Evolutionary conservation across 2,329 filamentous ascomycete genomes (phyloP).

Genomic region (Penicillium verrucosum): DNA sequence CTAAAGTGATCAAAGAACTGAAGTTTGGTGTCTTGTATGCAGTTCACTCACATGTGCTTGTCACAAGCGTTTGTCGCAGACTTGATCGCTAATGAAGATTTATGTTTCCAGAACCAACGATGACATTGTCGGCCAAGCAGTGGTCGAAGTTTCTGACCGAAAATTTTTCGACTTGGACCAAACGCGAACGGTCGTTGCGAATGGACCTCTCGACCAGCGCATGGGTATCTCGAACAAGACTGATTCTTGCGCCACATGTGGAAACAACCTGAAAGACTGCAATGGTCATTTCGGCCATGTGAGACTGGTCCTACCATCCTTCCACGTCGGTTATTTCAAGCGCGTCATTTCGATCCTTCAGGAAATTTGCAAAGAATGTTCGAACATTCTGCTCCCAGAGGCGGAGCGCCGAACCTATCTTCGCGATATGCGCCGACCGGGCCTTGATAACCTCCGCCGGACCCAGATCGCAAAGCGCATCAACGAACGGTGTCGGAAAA

Average conservation of each 20-base stretch:
- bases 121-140: slow-evolving; percentile 92
- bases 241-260: slow-evolving; percentile 76
- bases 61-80: slow-evolving; percentile 7
- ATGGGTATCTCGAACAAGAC: slow-evolving; percentile 86
- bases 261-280: slow-evolving; percentile 75
- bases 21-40: slow-evolving; percentile 88
- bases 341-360: slow-evolving; percentile 90
- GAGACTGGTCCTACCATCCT: slow-evolving; percentile 82
- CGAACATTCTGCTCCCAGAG: slow-evolving; percentile 77
- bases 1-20: slow-evolving; percentile 87
- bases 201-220: slow-evolving; percentile 84
- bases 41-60: slow-evolving; percentile 18
- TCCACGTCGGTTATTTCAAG: slow-evolving; percentile 94
- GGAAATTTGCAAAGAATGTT: slow-evolving; percentile 95
- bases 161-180: slow-evolving; percentile 88
- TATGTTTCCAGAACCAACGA: slow-evolving; percentile 66
- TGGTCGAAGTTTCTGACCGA: slow-evolving; percentile 90
- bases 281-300: slow-evolving; percentile 96
- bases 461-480: slow-evolving; percentile 83
- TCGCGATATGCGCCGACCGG: slow-evolving; percentile 74
- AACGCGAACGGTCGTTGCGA: slow-evolving; percentile 68
- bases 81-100: slow-evolving; percentile 17
- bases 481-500: slow-evolving; percentile 84
- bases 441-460: slow-evolving; percentile 81
- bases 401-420: slow-evolving; percentile 72